Evolutionary conservation across 2,329 filamentous ascomycete species (phyloP), one percentile per base, ranked within the genome.

Genomic region (Teratosphaeria epicoccoides): DNA sequence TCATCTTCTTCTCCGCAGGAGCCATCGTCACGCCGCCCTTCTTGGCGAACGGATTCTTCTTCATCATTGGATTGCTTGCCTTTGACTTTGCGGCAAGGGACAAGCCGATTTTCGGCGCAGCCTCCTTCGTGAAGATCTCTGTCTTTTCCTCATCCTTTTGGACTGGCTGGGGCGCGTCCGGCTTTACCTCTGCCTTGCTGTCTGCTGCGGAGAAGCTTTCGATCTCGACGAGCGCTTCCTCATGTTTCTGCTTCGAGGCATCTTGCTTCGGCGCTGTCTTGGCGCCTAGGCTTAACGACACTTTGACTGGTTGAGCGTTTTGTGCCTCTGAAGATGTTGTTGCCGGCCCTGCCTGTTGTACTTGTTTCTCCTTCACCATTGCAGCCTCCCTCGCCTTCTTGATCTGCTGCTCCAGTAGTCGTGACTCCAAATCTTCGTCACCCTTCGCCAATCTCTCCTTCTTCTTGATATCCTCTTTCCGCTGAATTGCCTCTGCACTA

Each of bases 361-460:
- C 48, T n/a, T 40, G 47, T 63, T 83, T 56, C 29, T 57, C 54
- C 43, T 55, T 69, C 11, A 70, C 69, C 4, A 71, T 71, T 6
- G 80, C 78, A 29, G 23, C 24, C 55, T 76, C 78, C 61, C 82
- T 77, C 2, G 90, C 90, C 53, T 86, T 76, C 66, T 81, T 80
- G 47, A 97, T 87, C 75, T 97, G 93, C 64, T 88, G 85, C 61
- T 80, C 78, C 44, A 98, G 83, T 73, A 90, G 76, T 64, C 80
- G 81, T 69, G 91, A 85, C 70, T 97, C 90, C 47, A 88, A 72
- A 70, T 94, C 87, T 66, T 97, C 91, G 60, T 96, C 90, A 2
- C 89, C 88, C 60, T 87, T 87, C 62, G 96, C 90, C 68, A 90
- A 83, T 51, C 86, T 80, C 68, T 96, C 90, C 68, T 88, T 91